Evolutionary conservation across 2,329 filamentous ascomycete species (phyloP).

Genomic region (Aureobasidium melanogenum): DNA sequence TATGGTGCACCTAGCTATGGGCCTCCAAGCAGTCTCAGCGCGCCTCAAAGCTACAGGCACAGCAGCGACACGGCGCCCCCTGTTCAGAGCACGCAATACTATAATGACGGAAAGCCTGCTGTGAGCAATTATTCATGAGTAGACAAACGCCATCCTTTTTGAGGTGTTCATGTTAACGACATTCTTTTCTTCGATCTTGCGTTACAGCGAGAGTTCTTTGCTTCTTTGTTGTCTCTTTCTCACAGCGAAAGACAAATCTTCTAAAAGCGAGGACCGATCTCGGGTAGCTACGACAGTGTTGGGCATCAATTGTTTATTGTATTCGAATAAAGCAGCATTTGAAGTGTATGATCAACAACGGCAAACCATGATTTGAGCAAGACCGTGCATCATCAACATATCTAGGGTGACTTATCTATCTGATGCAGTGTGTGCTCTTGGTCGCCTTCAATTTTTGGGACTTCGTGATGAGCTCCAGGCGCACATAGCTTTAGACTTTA

Average conservation of each 20-base stretch:
- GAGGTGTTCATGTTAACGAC: not conserved
- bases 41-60: conserved; percentile 1
- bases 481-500: no score
- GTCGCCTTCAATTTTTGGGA: no score
- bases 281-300: not conserved
- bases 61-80: not conserved
- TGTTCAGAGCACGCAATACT: conserved; percentile 2
- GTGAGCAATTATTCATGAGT: not conserved
- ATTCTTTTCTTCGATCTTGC: not conserved
- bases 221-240: not conserved
- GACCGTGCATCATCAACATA: not conserved
- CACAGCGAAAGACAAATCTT: not conserved
- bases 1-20: not conserved
- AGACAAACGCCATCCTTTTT: not conserved
- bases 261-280: not conserved
- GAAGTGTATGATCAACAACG: not conserved
- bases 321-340: not conserved
- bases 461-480: no score
- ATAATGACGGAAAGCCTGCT: conserved; percentile 3
- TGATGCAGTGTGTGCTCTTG: not conserved
- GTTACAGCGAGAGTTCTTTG: not conserved
- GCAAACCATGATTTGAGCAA: not conserved
- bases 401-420: not conserved
- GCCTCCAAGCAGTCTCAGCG: not conserved
- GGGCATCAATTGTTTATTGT: not conserved